A percentile compares a stretch with the other conserved stretches of the same genome.
phyloP scores from a whole-genome alignment of 768 basidiomycete species.

The Auricularia cornea region DNA sequence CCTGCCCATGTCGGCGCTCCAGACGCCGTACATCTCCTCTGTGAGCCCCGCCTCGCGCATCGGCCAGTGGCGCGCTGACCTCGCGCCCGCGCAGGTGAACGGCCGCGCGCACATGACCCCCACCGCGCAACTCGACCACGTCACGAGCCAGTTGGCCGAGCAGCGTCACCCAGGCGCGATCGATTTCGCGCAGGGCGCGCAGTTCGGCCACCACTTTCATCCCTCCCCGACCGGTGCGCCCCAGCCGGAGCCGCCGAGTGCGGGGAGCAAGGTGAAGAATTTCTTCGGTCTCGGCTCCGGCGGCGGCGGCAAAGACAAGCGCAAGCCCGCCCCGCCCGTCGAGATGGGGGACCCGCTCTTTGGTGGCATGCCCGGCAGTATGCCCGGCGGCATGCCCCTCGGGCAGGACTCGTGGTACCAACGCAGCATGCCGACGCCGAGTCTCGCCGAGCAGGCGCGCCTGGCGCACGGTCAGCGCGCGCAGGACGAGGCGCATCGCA shows the following conservation, averaged over 20 bases:
- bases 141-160: not conserved
- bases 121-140: not conserved
- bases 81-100: not conserved
- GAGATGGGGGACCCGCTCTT: not conserved
- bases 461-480: too few species aligned
- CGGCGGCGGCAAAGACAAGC: not conserved
- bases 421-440: too few species aligned
- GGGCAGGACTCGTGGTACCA: too few species aligned
- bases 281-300: not conserved
- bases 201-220: not conserved
- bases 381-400: not conserved
- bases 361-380: not conserved
- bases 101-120: not conserved
- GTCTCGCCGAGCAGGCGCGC: too few species aligned
- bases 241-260: not conserved
- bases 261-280: not conserved
- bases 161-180: not conserved
- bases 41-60: not conserved
- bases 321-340: not conserved
- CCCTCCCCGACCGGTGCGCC: not conserved
- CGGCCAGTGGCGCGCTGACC: not conserved
- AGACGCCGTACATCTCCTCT: not conserved
- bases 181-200: not conserved
- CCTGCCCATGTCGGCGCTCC: not conserved
- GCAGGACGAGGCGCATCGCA: too few species aligned